Conservation (phyloP, 768 basidiomycete species). For the Russula lepida region DNA sequence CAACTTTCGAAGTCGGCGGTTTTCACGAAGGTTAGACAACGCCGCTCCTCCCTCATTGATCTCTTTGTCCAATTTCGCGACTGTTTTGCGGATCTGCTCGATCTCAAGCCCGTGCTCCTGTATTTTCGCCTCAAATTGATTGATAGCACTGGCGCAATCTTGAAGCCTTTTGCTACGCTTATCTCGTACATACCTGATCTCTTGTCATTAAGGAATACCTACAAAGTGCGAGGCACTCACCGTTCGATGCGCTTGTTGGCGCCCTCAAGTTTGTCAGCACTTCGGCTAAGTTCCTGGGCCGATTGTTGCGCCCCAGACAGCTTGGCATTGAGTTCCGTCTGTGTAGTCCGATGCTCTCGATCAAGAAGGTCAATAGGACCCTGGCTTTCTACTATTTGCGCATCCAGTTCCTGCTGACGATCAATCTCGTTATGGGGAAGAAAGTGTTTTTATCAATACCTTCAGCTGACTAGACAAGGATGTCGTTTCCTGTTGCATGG, state of each 20-base stretch:
- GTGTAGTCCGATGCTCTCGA: constrained; percentile 40
- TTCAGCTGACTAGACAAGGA: constrained; percentile 40
- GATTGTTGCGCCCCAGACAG: constrained; percentile 44
- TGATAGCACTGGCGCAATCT: constrained; percentile 50
- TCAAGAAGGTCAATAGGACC: constrained; percentile 60
- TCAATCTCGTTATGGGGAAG: background rate
- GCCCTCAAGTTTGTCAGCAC: constrained; percentile 49
- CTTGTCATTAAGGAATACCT: background rate
- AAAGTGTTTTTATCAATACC: constrained; percentile 28
- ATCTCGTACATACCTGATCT: constrained; percentile 61
- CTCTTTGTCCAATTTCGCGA: constrained; percentile 63
- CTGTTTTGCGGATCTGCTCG: constrained; percentile 34
- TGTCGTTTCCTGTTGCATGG: constrained; percentile 50
- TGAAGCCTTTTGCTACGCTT: constrained; percentile 52
- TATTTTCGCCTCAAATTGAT: constrained; percentile 39
- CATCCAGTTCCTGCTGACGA: constrained; percentile 49
- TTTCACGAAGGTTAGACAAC: constrained; percentile 69
- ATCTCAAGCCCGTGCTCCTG: constrained; percentile 34
- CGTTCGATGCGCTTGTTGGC: constrained; percentile 58
- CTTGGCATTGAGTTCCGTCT: constrained; percentile 42
- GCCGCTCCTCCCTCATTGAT: constrained; percentile 68
- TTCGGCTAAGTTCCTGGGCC: constrained; percentile 59
- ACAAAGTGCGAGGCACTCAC: constrained; percentile 31
- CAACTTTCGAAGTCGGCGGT: constrained; percentile 67
- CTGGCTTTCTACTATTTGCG: constrained; percentile 49